phyloP scores from a whole-genome alignment of 352 stramenopile species.

The Pythium sp. region DNA sequence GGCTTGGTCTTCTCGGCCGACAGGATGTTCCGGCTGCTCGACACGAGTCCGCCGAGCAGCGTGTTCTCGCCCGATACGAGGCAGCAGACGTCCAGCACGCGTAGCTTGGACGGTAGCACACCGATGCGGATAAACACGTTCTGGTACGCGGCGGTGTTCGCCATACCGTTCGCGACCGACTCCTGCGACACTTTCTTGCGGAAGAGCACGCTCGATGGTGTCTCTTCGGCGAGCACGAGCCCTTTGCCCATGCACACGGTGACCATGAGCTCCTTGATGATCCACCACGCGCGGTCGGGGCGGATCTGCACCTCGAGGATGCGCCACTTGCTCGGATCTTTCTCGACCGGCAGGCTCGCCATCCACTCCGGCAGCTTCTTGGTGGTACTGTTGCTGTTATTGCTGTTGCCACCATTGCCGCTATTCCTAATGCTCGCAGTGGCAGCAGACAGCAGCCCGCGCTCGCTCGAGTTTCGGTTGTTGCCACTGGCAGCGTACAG shows the following conservation, averaged over 20 bases:
- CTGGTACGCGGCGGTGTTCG: constrained; percentile 62
- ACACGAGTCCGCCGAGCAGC: constrained; percentile 54
- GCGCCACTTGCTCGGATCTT: constrained; percentile 59
- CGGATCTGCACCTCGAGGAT: constrained; percentile 72
- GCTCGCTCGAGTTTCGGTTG: background rate
- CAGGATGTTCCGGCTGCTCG: constrained; percentile 35
- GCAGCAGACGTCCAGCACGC: constrained; percentile 67
- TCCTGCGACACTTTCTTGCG: constrained; percentile 65
- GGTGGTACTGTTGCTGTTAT: background rate
- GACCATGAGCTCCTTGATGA: constrained; percentile 78
- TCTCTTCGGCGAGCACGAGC: constrained; percentile 58
- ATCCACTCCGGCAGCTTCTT: constrained; percentile 51
- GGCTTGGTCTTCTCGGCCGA: constrained; percentile 35
- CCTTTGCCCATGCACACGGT: constrained; percentile 78
- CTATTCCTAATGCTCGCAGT: constrained; percentile 13
- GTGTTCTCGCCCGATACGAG: constrained; percentile 64
- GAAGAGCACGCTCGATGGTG: constrained; percentile 60
- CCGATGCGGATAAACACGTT: constrained; percentile 72
- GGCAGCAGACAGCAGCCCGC: background rate
- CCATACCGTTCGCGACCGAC: constrained; percentile 61
- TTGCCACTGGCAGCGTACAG: constrained; percentile 12
- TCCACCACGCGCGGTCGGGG: constrained; percentile 62
- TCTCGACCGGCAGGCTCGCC: constrained; percentile 49
- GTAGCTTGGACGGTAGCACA: constrained; percentile 74
- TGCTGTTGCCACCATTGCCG: background rate